Conservation (phyloP, 1,139 yeast genomes). For the Saccharomyces hybrid region DNA sequence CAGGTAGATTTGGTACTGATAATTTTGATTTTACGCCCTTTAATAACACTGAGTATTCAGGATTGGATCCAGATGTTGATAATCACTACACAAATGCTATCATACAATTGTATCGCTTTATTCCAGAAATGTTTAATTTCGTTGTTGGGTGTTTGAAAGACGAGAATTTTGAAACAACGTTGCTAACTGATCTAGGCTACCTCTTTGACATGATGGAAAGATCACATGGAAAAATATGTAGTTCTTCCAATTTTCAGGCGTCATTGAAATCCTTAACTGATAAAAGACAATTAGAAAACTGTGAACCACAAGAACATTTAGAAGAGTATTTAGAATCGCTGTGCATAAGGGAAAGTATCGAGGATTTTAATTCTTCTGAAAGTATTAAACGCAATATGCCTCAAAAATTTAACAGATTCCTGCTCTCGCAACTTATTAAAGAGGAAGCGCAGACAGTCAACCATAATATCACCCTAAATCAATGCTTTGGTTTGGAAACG, state of each 20-base stretch:
- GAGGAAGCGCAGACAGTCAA: slow-evolving; percentile 30
- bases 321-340: slow-evolving; percentile 1
- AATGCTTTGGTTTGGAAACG: slow-evolving; percentile 37
- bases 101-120: slow-evolving; percentile 74
- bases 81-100: slow-evolving; percentile 76
- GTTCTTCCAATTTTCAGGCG: slow-evolving; percentile 45
- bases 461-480: slow-evolving; percentile 29
- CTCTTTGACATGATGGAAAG: slow-evolving; percentile 85
- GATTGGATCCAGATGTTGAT: slow-evolving; percentile 79
- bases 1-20: slow-evolving; percentile 86
- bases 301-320: slow-evolving; percentile 47
- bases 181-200: slow-evolving; percentile 78
- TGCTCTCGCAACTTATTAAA: slow-evolving; percentile 18
- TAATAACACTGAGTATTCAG: slow-evolving; percentile 69
- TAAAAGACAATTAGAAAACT: slow-evolving; percentile 34
- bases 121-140: slow-evolving; percentile 62
- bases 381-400: slow-evolving; percentile 7
- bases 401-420: slow-evolving; percentile 27
- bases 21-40: slow-evolving; percentile 88
- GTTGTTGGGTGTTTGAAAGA: slow-evolving; percentile 48
- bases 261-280: slow-evolving; percentile 40
- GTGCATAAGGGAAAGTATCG: slow-evolving; percentile 26
- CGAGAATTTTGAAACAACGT: slow-evolving; percentile 44
- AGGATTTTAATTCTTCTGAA: slow-evolving; percentile 23
- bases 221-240: slow-evolving; percentile 51